Evolutionary conservation across 2,329 filamentous ascomycete species (phyloP).

Genomic region (Ophiocordyceps robertsii): DNA sequence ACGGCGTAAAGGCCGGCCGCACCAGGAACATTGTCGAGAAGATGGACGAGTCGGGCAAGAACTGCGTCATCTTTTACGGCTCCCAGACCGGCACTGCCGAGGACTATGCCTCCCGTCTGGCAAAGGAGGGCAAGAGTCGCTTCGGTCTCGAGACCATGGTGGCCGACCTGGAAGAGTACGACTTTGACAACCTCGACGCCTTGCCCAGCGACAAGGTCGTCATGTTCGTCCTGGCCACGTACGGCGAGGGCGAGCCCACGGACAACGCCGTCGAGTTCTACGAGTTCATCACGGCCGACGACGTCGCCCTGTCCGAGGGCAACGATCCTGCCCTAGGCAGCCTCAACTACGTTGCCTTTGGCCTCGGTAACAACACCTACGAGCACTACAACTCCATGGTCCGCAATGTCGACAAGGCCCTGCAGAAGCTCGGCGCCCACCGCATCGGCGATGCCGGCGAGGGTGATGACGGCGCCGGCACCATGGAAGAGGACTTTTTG

Average conservation of each 20-base stretch:
- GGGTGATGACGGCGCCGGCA: slow-evolving; percentile 93
- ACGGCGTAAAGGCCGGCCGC: slow-evolving; percentile 63
- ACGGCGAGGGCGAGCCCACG: slow-evolving; percentile 95
- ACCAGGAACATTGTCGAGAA: slow-evolving; percentile 90
- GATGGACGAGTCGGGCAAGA: slow-evolving; percentile 90
- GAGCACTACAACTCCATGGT: slow-evolving; percentile 99
- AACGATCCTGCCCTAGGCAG: slow-evolving; percentile 61
- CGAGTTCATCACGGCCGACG: slow-evolving; percentile 81
- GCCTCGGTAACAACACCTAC: slow-evolving; percentile 97
- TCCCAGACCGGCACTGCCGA: slow-evolving; percentile 97
- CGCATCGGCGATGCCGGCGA: slow-evolving; percentile 83
- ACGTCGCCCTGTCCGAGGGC: slow-evolving; percentile 66
- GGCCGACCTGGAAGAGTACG: slow-evolving; percentile 93
- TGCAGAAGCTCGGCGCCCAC: slow-evolving; percentile 70
- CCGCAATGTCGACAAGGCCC: slow-evolving; percentile 70
- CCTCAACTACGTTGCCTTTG: slow-evolving; percentile 89
- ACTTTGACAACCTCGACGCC: slow-evolving; percentile 84
- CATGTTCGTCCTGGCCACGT: slow-evolving; percentile 93
- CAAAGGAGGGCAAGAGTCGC: slow-evolving; percentile 93
- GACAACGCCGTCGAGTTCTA: slow-evolving; percentile 99
- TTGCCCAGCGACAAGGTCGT: slow-evolving; percentile 83
- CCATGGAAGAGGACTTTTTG: slow-evolving; percentile 98
- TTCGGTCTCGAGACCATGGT: slow-evolving; percentile 98
- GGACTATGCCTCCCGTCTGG: slow-evolving; percentile 90
- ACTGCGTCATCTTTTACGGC: slow-evolving; percentile 96